A percentile compares a stretch with the other conserved stretches of the same genome.
These are phyloP conservation scores for Mychonastes homosphaera DNA, from an alignment of 139 green algal genomes.

Conservation along the genomic window DNA sequence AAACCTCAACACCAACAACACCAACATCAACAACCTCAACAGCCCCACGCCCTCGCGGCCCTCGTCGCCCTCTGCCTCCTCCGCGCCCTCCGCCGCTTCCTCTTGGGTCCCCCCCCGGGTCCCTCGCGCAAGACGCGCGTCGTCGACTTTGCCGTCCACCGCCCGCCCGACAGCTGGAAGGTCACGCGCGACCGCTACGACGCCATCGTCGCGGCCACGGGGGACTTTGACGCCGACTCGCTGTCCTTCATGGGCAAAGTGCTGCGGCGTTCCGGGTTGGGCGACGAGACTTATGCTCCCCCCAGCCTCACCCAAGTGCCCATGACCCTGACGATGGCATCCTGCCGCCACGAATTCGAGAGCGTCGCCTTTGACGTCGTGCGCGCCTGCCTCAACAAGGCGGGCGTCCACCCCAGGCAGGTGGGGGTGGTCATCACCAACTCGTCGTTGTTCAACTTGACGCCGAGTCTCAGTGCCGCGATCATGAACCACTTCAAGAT, in stretches of 20 bases:
- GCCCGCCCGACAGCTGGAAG: conserved; percentile 15
- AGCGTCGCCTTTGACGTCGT: conserved; percentile 66
- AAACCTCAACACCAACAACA: too few relatives aligned
- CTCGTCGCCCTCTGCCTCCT: too few relatives aligned
- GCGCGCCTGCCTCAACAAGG: conserved; percentile 50
- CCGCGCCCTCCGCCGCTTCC: too few relatives aligned
- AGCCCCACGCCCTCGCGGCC: too few relatives aligned
- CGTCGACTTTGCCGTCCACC: neutral
- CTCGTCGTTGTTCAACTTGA: conserved; percentile 94
- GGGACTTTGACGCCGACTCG: conserved; percentile 43
- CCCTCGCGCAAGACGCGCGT: too few relatives aligned
- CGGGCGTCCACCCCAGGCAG: conserved; percentile 20
- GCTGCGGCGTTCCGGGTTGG: conserved; percentile 57
- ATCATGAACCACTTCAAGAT: conserved; percentile 70
- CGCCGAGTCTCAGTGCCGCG: conserved; percentile 84
- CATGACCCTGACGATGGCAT: conserved; percentile 54
- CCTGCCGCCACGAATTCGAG: conserved; percentile 75
- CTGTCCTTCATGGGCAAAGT: conserved; percentile 80
- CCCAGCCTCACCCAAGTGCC: conserved; percentile 21
- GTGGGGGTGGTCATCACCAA: conserved; percentile 81
- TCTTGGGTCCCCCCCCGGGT: too few relatives aligned
- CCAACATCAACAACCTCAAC: too few relatives aligned
- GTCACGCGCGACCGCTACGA: conserved; percentile 14
- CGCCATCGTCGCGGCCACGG: conserved; percentile 14
- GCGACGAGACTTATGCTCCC: conserved; percentile 79